These are phyloP conservation scores for Leccinum subgranulosum DNA, from an alignment of 768 basidiomycete species.

Conservation along the genomic window DNA sequence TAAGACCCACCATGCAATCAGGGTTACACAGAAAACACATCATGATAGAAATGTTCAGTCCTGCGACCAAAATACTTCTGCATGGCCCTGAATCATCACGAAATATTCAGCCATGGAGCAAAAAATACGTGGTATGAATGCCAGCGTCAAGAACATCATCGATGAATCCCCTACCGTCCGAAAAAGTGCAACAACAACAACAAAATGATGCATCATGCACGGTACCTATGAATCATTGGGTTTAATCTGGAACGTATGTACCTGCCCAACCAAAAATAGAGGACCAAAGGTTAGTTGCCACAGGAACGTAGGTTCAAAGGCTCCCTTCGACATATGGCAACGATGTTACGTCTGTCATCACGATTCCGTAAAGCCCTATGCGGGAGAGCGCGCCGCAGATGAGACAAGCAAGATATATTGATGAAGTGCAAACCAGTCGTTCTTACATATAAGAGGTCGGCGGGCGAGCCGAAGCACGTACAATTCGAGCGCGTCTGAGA, in stretches of 20 bases:
- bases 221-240: constrained; percentile 48
- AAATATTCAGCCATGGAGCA: not conserved
- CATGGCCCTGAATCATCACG: not conserved
- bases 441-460: not conserved
- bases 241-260: constrained; percentile 72
- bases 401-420: constrained; percentile 84
- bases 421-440: not conserved
- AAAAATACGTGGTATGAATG: not conserved
- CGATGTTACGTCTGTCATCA: constrained; percentile 73
- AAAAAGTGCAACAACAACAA: not conserved
- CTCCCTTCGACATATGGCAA: constrained; percentile 54
- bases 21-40: not conserved
- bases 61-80: not conserved
- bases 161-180: not conserved
- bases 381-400: constrained; percentile 79
- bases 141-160: not conserved
- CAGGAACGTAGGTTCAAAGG: not conserved
- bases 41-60: not conserved
- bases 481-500: constrained; percentile 65
- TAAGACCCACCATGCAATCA: not conserved
- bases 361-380: constrained; percentile 71
- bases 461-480: constrained; percentile 33
- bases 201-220: not conserved
- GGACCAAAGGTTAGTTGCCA: not conserved
- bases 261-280: constrained; percentile 39